Evolutionary conservation across 2,329 filamentous ascomycete species (phyloP).

Genomic region (Harringtonia lauricola): DNA sequence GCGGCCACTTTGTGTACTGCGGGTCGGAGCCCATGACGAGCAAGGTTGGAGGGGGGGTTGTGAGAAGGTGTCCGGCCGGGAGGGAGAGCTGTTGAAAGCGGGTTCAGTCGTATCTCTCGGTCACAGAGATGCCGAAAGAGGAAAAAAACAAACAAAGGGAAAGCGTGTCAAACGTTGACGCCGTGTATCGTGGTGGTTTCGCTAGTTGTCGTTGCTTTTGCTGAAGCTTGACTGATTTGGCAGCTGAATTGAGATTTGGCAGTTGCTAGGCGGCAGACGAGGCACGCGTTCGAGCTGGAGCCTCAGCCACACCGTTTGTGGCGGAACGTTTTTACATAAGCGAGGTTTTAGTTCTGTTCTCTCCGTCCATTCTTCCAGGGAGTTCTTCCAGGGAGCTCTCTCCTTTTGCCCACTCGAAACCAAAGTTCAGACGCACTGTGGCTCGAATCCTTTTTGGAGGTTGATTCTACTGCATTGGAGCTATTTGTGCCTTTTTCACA

Average conservation of each 20-base stretch:
- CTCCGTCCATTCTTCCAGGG: no score
- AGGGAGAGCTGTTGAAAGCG: background rate
- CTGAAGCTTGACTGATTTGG: background rate
- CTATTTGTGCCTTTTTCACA: no score
- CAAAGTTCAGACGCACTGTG: no score
- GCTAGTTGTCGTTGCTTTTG: no score
- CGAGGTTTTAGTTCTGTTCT: no score
- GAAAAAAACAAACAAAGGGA: background rate
- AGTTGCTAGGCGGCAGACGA: conserved; percentile 12
- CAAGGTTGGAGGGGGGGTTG: background rate
- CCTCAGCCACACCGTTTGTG: background rate
- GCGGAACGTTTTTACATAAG: no score
- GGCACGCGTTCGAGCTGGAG: conserved; percentile 13
- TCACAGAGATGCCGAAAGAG: background rate
- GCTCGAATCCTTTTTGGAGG: no score
- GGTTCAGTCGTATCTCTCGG: background rate
- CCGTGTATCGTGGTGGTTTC: no score
- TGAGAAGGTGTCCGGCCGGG: no score
- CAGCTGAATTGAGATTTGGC: background rate
- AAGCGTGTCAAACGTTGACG: no score
- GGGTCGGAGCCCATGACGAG: conserved; percentile 62
- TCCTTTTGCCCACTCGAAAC: background rate
- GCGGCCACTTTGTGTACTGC: conserved; percentile 75
- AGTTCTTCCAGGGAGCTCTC: no score
- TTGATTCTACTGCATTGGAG: no score